A percentile compares a stretch with the other conserved stretches of the same genome.
Evolutionary conservation across 495 filamentous ascomycete species (phyloP).

Genomic region (Aspergillus wentii): DNA sequence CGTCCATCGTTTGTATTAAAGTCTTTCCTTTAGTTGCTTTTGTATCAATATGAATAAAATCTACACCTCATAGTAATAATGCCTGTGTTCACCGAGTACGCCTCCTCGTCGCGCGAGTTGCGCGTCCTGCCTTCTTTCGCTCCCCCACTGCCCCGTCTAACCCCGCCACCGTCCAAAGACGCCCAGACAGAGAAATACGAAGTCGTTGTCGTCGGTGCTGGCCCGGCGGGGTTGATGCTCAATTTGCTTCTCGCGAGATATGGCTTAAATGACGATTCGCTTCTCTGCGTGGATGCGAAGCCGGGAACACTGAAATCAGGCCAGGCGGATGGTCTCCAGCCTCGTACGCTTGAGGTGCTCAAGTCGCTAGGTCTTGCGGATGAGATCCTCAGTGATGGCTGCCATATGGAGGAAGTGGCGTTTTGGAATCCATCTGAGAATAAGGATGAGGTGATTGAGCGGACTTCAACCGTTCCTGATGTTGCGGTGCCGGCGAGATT

Average conservation of each 20-base stretch:
- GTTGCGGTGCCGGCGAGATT: conserved; percentile 42
- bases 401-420: conserved; percentile 38
- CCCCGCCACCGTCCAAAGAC: conserved; percentile 10
- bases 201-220: conserved; percentile 41
- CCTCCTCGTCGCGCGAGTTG: conserved; percentile 32
- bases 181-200: conserved; percentile 30
- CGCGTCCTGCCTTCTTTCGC: conserved; percentile 39
- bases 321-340: conserved; percentile 61
- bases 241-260: conserved; percentile 44
- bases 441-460: conserved; percentile 46
- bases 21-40: too few relatives aligned
- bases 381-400: conserved; percentile 33
- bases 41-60: too few relatives aligned
- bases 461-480: conserved; percentile 42
- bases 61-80: too few relatives aligned
- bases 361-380: conserved; percentile 33
- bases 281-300: conserved; percentile 46
- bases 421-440: conserved; percentile 46
- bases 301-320: conserved; percentile 40
- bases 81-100: conserved; percentile 43
- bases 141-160: conserved; percentile 34
- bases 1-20: too few relatives aligned
- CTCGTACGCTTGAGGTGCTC: conserved; percentile 63
- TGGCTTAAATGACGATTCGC: conserved; percentile 35
- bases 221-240: conserved; percentile 46